Evolutionary conservation across 306 rosid species (phyloP).

Genomic region (Trichosanthes cucumerina): DNA sequence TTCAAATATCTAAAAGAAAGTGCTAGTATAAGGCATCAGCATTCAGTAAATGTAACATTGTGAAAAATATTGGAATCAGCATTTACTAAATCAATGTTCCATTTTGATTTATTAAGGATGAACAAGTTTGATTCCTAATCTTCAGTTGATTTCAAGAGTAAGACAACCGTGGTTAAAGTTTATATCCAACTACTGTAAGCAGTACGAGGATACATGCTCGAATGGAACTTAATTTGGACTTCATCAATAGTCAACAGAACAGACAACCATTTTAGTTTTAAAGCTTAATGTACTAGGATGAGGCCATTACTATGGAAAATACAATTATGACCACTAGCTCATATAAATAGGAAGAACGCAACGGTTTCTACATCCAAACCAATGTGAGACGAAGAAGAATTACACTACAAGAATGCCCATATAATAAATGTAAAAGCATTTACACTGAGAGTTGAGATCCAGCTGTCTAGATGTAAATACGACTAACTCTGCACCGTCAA

Average conservation of each 20-base stretch:
- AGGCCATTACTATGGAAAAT: neutral
- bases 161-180: neutral
- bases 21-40: neutral
- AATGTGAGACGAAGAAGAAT: neutral
- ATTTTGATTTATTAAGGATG: neutral
- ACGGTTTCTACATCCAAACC: neutral
- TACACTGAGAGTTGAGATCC: slow-evolving; percentile 33
- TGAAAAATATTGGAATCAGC: neutral
- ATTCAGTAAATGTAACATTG: neutral
- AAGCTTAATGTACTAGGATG: neutral
- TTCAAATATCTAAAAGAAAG: neutral
- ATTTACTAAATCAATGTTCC: neutral
- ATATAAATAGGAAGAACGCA: neutral
- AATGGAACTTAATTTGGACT: neutral
- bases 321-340: neutral
- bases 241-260: neutral
- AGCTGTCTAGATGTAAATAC: slow-evolving; percentile 53
- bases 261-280: neutral
- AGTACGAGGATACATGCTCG: neutral
- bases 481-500: slow-evolving; percentile 47
- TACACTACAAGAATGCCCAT: neutral
- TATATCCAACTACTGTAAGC: neutral
- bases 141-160: neutral
- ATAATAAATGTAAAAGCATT: slow-evolving; percentile 16
- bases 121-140: neutral